phyloP scores from a whole-genome alignment of 108 stramenopile genomes.

The Pinguiococcus pyrenoidosus region DNA sequence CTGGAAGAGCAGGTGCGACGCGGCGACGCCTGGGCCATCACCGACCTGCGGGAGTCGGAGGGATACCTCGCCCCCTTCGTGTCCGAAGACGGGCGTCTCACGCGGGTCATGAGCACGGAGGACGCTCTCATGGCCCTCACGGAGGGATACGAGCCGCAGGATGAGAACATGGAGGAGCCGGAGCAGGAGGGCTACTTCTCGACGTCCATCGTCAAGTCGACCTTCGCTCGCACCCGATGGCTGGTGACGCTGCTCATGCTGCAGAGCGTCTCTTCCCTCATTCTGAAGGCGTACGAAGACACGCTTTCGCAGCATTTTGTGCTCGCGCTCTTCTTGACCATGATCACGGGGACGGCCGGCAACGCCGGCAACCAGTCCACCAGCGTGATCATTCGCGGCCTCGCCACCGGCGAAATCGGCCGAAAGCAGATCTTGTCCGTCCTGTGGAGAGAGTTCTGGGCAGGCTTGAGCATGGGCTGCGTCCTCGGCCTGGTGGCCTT shows the following conservation, averaged over 20 bases:
- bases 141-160: too few species aligned
- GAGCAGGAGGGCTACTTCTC: background rate
- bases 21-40: too few species aligned
- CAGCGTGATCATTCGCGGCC: conserved; percentile 22
- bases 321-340: conserved; percentile 36
- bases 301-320: conserved; percentile 10
- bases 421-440: conserved; percentile 3
- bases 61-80: too few species aligned
- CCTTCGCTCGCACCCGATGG: too few species aligned
- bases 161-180: background rate
- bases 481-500: too few species aligned
- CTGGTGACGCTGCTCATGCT: conserved; percentile 23
- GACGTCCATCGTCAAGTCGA: background rate
- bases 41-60: too few species aligned
- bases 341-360: conserved; percentile 35
- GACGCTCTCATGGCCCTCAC: too few species aligned
- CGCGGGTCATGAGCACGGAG: too few species aligned
- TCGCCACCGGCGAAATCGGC: conserved; percentile 32
- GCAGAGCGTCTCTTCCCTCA: conserved; percentile 22
- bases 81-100: too few species aligned
- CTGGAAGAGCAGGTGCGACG: too few species aligned
- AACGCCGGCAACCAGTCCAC: conserved; percentile 32
- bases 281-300: conserved; percentile 2
- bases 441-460: conserved; percentile 18
- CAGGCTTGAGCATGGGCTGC: too few species aligned